phyloP scores from a whole-genome alignment of 2,329 filamentous ascomycete genomes.

The Stagonosporopsis tanaceti region DNA sequence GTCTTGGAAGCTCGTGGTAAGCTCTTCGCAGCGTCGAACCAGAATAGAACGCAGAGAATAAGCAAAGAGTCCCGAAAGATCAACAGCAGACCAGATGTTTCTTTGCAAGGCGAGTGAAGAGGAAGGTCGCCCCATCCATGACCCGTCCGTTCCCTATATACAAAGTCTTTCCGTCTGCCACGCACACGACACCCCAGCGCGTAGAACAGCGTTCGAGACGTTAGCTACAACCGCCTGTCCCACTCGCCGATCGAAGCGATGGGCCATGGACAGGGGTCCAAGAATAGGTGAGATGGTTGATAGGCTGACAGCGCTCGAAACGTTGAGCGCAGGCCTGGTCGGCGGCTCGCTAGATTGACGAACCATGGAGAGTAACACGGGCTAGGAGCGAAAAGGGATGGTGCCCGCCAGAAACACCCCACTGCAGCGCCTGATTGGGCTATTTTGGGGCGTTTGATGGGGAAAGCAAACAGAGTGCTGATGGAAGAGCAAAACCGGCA shows the following conservation, averaged over 20 bases:
- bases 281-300: conserved; percentile 7
- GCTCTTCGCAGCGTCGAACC: neutral
- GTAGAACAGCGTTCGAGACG: conserved; percentile 3
- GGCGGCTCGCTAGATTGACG: conserved; percentile 18
- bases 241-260: conserved; percentile 13
- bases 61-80: conserved; percentile 4
- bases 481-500: conserved; percentile 3
- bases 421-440: conserved; percentile 23
- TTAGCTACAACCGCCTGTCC: conserved; percentile 20
- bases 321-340: neutral
- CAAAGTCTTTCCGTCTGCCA: conserved; percentile 8
- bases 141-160: conserved; percentile 18
- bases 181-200: conserved; percentile 20
- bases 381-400: neutral
- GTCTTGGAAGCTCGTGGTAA: neutral
- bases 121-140: conserved; percentile 13
- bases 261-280: conserved; percentile 1
- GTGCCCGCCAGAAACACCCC: conserved; percentile 6
- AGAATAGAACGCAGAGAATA: conserved; percentile 14
- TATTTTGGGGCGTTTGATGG: conserved; percentile 18
- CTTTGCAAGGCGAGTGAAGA: conserved; percentile 11
- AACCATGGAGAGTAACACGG: neutral
- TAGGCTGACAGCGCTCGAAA: conserved; percentile 2
- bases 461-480: conserved; percentile 4
- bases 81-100: conserved; percentile 1